Evolutionary conservation across 768 basidiomycete genomes (phyloP).

Genomic region (Kwoniella botswanensis): DNA sequence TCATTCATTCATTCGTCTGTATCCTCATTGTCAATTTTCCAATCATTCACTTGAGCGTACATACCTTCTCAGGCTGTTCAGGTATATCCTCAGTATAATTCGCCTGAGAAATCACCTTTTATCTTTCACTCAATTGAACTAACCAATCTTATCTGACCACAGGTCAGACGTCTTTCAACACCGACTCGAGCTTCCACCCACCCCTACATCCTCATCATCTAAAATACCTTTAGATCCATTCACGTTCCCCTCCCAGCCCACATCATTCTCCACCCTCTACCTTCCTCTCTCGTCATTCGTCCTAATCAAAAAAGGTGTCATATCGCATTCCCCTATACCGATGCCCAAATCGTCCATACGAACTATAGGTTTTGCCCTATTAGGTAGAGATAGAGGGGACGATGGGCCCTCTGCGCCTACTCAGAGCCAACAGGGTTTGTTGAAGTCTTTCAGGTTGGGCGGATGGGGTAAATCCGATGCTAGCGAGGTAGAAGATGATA

Average conservation of each 20-base stretch:
- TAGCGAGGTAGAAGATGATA: constrained; percentile 33
- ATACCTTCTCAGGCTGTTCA: too few species aligned
- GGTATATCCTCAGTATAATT: too few species aligned
- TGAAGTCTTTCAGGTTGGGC: constrained; percentile 35
- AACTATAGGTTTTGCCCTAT: constrained; percentile 81
- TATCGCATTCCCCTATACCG: constrained; percentile 68
- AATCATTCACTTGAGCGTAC: too few species aligned
- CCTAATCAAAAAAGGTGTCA: constrained; percentile 60
- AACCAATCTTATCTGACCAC: neutral
- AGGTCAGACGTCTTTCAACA: constrained; percentile 94
- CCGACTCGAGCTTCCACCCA: constrained; percentile 62
- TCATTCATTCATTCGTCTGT: neutral
- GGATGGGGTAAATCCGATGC: constrained; percentile 32
- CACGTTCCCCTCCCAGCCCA: constrained; percentile 30
- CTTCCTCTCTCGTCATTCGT: constrained; percentile 72
- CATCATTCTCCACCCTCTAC: constrained; percentile 60
- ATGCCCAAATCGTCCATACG: constrained; percentile 78
- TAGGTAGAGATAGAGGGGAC: constrained; percentile 75
- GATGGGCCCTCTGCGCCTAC: constrained; percentile 57
- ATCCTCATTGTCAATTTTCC: too few species aligned
- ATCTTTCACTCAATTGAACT: too few species aligned
- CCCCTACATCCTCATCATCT: constrained; percentile 36
- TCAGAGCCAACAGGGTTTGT: constrained; percentile 2
- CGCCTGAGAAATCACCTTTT: too few species aligned
- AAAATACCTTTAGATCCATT: constrained; percentile 57